Evolutionary conservation across 441 rosid species (phyloP), one percentile per base, ranked within the genome.

Genomic region (Aleurites moluccanus): DNA sequence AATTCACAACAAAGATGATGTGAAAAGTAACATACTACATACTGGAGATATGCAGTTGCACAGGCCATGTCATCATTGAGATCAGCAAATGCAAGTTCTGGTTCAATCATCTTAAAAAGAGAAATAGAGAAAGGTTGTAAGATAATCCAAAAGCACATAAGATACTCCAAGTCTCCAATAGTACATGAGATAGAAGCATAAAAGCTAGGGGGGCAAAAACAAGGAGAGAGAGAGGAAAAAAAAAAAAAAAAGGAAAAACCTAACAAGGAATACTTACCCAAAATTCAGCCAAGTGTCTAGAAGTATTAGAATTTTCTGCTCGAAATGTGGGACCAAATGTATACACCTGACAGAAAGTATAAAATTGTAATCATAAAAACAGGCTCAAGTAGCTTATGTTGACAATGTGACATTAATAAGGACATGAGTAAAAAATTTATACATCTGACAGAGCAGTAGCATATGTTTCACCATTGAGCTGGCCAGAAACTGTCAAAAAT

Each of bases 1-100:
- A 73, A 82, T 61, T 59, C 74, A 81, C 70, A 79, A 81, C 52
- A 83, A 69, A 72, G 73, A 74, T 72, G 81, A 85, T 81, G 85
- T 80, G 87, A 81, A 82, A 82, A 82, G 90, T 27, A 90, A 93
- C 99, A 83, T 93, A 95, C 99, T 86, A 91, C 98, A 75, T 95
- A 93, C 97, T 95, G 98, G 95, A 95, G 99, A 91, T 93, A 95
- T 85, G 99, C 96, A 63, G 97, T 83, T 74, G 99, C 98, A 82
- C 99, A 95, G 52, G 97, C 94, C 99, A 93, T 93, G 91, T 93
- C 97, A 82, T 90, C 99, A 79, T 88, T 79, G 73, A 95, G 89
- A 85, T 95, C 93, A 65, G 98, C 98, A 86, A 91, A 93, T 80
- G 99, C 98, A 72, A 95, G 94, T 79, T 95, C 99, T 47, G 99